Base-by-base conservation (phyloP, 108 stramenopile genomes). In the Craspedostauros australis region DNA sequence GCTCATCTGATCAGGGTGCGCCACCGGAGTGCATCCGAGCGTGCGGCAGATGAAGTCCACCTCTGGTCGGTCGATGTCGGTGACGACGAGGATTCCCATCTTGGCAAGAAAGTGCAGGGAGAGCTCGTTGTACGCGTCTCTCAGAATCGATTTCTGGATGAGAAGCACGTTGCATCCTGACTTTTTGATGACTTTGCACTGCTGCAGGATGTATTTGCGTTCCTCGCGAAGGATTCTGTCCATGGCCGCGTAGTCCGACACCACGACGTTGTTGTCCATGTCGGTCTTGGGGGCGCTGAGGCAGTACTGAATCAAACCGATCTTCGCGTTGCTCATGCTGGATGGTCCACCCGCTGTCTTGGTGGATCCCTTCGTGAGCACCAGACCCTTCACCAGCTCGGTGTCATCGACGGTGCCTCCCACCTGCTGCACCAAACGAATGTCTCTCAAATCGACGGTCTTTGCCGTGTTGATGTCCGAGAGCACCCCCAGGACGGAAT, bases 201-300 rank as follows among this genome's bases (percentile, higher is more conserved):
- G 70, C 40, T 75, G 74, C 57, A 98, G 77, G 56, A 98, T 90
- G 72, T 94, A 87, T 63, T 97, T 99, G 30, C 98, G 80, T 73
- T 99, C 98, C 55, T 97, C 97, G 19, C 95, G 80, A 12, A 99
- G 77, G 48, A 99, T 92, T 14, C 98, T 92, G 73, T 99, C 98
- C 98, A 99, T 99, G 60, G 95, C 93, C 26, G 95, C 95, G 68
- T 99, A 99, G 70, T 99, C 98, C 12, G 75, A 79, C 23, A 99
- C 96, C 16, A 99, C 96, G 25, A 98, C 95, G 56, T 87, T 97
- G 77, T 98, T 98, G 84, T 99, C 98, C 94, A 99, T 99, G 74
- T 99, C 98, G 9, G 97, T 98, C 75, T 99, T 99, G 58, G 98
- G 98, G 22, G 98, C 98, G 11, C 89, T 92, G 18, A 99, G 84